phyloP scores from a whole-genome alignment of 352 stramenopile species.

The Globisporangium nunn region DNA sequence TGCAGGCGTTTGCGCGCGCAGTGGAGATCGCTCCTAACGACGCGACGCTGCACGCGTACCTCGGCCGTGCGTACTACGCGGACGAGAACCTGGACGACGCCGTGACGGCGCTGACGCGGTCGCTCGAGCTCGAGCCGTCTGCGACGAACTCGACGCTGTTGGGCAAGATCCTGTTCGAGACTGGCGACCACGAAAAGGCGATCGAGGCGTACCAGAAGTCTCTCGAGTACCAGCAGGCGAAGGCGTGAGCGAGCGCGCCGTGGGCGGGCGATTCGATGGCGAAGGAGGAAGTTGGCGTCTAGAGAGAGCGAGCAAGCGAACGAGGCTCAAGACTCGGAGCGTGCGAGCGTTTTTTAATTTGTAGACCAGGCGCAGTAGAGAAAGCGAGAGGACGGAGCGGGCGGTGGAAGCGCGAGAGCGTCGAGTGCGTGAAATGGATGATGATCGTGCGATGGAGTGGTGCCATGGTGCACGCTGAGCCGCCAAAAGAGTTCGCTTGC shows the following conservation, averaged over 20 bases:
- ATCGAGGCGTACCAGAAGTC: conserved; percentile 84
- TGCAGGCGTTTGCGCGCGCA: conserved; percentile 77
- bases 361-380: conserved; percentile 1
- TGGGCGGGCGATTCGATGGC: neutral
- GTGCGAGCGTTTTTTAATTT: neutral
- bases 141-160: conserved; percentile 79
- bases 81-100: conserved; percentile 80
- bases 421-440: neutral
- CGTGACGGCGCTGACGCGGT: conserved; percentile 49
- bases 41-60: conserved; percentile 64
- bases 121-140: conserved; percentile 66
- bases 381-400: neutral
- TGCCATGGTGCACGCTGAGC: neutral
- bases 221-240: conserved; percentile 44
- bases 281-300: neutral
- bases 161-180: conserved; percentile 85
- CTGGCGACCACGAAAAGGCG: conserved; percentile 80
- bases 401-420: neutral
- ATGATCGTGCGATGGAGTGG: neutral
- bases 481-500: neutral
- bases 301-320: neutral
- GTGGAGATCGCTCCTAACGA: conserved; percentile 76
- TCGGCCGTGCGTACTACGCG: conserved; percentile 78
- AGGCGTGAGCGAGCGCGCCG: conserved; percentile 3
- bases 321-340: neutral